Conservation (phyloP, 352 stramenopile genomes). For the Phytophthora sp. region DNA sequence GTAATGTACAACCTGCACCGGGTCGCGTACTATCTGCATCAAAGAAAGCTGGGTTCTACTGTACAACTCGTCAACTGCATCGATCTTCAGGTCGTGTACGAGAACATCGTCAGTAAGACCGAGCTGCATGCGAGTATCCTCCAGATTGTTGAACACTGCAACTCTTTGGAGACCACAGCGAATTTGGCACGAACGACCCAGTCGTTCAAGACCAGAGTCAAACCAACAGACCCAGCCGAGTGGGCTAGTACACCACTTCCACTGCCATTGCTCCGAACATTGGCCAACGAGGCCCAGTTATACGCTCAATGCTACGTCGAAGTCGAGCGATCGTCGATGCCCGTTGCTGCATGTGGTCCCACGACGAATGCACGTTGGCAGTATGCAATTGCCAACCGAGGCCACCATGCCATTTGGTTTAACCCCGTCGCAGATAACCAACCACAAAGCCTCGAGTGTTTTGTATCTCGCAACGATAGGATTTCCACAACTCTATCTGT, state of each 20-base stretch:
- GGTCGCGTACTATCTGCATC: slow-evolving; percentile 3
- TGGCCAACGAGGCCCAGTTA: not conserved
- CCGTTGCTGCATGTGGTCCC: not conserved
- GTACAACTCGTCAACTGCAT: slow-evolving; percentile 11
- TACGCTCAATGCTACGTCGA: not conserved
- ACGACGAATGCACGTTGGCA: slow-evolving; percentile 11
- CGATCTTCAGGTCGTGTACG: slow-evolving; percentile 33
- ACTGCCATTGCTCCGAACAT: not conserved
- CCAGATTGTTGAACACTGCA: not conserved
- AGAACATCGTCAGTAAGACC: slow-evolving; percentile 10
- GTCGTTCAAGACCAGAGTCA: slow-evolving; percentile 9
- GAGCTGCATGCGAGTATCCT: slow-evolving; percentile 10
- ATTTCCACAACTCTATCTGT: not conserved
- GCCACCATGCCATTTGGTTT: slow-evolving; percentile 20
- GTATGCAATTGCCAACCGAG: slow-evolving; percentile 6
- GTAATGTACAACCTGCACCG: slow-evolving; percentile 17
- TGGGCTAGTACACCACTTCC: not conserved
- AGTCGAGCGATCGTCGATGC: not conserved
- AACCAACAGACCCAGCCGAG: not conserved
- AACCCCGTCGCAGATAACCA: slow-evolving; percentile 13
- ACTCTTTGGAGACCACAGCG: not conserved
- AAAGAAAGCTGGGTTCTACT: not conserved
- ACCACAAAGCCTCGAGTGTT: slow-evolving; percentile 25
- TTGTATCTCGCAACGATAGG: not conserved
- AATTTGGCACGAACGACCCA: not conserved